Evolutionary conservation across 108 stramenopile species (phyloP), one percentile per base, ranked within the genome.

Genomic region (Cyclotella cryptica): DNA sequence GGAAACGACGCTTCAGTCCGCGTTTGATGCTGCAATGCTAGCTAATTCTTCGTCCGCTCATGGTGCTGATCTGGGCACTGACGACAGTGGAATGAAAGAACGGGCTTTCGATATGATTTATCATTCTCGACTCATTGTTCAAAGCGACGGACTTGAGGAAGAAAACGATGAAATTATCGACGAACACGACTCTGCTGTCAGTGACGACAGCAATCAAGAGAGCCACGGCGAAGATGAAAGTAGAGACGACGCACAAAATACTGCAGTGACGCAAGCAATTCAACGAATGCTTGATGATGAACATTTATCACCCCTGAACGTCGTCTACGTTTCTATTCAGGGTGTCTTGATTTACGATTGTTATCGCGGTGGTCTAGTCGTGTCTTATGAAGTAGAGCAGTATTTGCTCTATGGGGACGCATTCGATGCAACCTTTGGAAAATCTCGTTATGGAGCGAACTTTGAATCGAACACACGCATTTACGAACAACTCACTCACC

Each of bases 341-440:
- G 80, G 80, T 24, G 62, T 81, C 19, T 41, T 81, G 52, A 69
- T 81, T 18, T 81, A 75, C 62, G 80, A 81, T 75, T 63, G 61
- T 13, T 19, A 75, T 66, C 80, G 80, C 12, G 80, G 80, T 53
- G 80, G 80, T 5, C 41, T 75, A 24, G 46, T 81, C 27, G 26
- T 54, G 14, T 71, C 80, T 28, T 61, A 74, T 17, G 1, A 42
- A 0, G 58, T 62, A 24, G 80, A 75, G 49, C 66, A 42, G 26
- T 81, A 53, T 53, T 52, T 81, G 42, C 18, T 81, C 39, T 46
- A 35, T 40, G 80, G 80, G 17, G 55, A 75, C 0, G 42, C n/a
- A 21, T 69, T 75, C 28, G 62, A 52, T 24, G 59, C 43, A 19
- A 44, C 18, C 10, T 42, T 44, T 21, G 43, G 64, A 42, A 44